Conservation (phyloP, 148 eudicot genomes). For the Vaccinium myrtillus region DNA sequence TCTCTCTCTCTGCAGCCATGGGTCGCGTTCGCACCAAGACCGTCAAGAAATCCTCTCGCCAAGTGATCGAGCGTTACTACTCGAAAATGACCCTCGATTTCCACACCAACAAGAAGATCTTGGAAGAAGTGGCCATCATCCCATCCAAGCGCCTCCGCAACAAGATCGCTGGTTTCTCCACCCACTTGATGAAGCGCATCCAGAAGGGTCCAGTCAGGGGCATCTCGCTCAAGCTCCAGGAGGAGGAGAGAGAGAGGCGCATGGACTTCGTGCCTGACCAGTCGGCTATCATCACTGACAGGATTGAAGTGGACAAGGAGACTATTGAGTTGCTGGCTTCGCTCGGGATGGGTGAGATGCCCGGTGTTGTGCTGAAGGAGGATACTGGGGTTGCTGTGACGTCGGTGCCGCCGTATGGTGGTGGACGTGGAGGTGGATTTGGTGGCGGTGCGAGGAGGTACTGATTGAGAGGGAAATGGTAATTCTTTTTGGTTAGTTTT, state of each 20-base stretch:
- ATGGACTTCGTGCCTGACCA: slow-evolving; percentile 41
- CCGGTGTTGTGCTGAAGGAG: slow-evolving; percentile 31
- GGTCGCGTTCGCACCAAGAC: slow-evolving; percentile 41
- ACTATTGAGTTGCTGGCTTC: slow-evolving; percentile 30
- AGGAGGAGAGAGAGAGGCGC: slow-evolving; percentile 42
- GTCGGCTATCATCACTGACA: slow-evolving; percentile 28
- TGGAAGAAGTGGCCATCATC: slow-evolving; percentile 36
- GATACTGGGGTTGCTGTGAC: slow-evolving; percentile 16
- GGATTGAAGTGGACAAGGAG: slow-evolving; percentile 41
- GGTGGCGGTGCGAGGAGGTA: slow-evolving; percentile 26
- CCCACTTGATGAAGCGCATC: slow-evolving; percentile 37
- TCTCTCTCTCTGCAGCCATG: slow-evolving; percentile 12
- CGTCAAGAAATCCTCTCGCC: slow-evolving; percentile 39
- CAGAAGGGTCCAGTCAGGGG: slow-evolving; percentile 41
- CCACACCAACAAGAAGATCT: slow-evolving; percentile 42
- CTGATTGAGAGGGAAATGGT: slow-evolving; percentile 6
- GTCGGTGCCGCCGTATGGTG: slow-evolving; percentile 11
- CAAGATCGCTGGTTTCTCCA: slow-evolving; percentile 41
- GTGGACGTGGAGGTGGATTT: slow-evolving; percentile 23
- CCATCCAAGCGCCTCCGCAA: slow-evolving; percentile 44
- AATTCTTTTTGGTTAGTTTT: neutral
- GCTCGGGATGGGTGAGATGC: slow-evolving; percentile 31
- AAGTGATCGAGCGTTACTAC: slow-evolving; percentile 39
- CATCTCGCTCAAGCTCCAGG: slow-evolving; percentile 38
- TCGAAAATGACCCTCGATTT: slow-evolving; percentile 39